Percentiles rank a stretch among this genome's conserved stretches.
These are phyloP conservation scores for Dryadomyces quercivorus DNA, from an alignment of 2,329 filamentous ascomycete species.

Conservation along the genomic window DNA sequence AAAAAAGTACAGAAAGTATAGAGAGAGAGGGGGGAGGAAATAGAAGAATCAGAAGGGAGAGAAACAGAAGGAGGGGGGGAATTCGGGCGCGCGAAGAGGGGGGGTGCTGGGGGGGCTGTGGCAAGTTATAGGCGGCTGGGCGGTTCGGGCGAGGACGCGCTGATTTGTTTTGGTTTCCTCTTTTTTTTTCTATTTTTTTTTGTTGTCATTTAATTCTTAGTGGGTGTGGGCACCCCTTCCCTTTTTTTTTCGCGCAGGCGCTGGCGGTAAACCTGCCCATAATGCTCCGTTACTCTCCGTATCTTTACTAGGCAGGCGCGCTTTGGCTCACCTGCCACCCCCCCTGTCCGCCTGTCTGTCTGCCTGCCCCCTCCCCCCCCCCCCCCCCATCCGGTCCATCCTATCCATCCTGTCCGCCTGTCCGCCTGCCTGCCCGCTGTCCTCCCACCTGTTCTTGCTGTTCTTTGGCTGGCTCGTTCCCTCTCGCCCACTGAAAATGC, in stretches of 20 bases:
- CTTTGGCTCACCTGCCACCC: neutral
- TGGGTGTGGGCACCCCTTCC: conserved; percentile 2
- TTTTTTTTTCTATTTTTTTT: conserved; percentile 2
- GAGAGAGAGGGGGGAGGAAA: conserved; percentile 1
- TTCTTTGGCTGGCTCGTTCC: too few species aligned
- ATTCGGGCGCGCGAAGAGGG: conserved; percentile 7
- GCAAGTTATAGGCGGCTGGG: conserved; percentile 15
- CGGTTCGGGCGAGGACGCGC: conserved; percentile 11
- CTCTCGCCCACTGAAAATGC: too few species aligned
- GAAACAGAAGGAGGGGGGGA: conserved; percentile 2
- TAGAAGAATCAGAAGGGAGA: neutral
- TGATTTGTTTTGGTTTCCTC: conserved; percentile 11
- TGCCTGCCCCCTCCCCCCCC: neutral
- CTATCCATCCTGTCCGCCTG: too few species aligned
- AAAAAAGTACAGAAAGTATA: neutral
- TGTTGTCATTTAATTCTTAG: conserved; percentile 1
- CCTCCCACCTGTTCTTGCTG: too few species aligned
- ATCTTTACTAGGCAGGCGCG: neutral
- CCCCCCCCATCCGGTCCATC: too few species aligned
- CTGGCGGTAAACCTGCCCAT: neutral
- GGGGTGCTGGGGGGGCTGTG: conserved; percentile 11
- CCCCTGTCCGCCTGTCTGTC: neutral
- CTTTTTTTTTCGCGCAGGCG: conserved; percentile 1
- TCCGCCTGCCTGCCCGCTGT: too few species aligned
- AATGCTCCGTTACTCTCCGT: neutral